These are phyloP conservation scores for Bothriochloa decipiens DNA, from an alignment of 176 grass and related monocot species.

Conservation along the genomic window DNA sequence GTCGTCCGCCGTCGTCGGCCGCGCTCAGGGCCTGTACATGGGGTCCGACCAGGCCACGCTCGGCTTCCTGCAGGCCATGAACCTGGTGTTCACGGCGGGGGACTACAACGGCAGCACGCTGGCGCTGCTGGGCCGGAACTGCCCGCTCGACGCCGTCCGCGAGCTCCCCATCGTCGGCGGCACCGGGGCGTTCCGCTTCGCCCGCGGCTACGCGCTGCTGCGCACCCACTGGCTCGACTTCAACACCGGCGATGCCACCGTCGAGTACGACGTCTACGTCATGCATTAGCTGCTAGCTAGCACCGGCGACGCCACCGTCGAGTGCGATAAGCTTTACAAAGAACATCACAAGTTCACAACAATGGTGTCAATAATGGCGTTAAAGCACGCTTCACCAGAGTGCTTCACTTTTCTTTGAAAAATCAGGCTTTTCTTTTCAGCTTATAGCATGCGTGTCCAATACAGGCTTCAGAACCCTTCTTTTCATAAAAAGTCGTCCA, in stretches of 20 bases:
- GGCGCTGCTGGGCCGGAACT: constrained; percentile 66
- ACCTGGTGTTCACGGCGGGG: constrained; percentile 61
- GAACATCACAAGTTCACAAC: neutral
- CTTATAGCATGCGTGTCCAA: neutral
- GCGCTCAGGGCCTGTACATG: constrained; percentile 74
- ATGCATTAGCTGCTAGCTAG: constrained; percentile 35
- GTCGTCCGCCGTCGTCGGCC: constrained; percentile 45
- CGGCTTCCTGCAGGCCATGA: constrained; percentile 82
- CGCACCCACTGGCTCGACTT: constrained; percentile 49
- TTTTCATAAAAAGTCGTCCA: neutral
- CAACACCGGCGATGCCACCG: constrained; percentile 55
- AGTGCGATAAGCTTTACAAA: constrained; percentile 42
- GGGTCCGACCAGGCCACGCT: constrained; percentile 40
- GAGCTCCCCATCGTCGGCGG: constrained; percentile 76
- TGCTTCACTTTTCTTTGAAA: neutral
- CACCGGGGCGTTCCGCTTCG: constrained; percentile 68
- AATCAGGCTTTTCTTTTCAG: neutral
- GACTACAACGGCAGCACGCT: constrained; percentile 65
- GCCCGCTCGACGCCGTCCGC: constrained; percentile 45
- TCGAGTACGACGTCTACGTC: constrained; percentile 81
- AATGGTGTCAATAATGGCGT: neutral
- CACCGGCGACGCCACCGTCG: constrained; percentile 64
- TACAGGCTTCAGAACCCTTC: neutral
- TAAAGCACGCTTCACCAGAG: neutral
- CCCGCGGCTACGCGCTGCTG: constrained; percentile 58